phyloP scores from a whole-genome alignment of 257 asterid species.

The Scutellaria barbata region DNA sequence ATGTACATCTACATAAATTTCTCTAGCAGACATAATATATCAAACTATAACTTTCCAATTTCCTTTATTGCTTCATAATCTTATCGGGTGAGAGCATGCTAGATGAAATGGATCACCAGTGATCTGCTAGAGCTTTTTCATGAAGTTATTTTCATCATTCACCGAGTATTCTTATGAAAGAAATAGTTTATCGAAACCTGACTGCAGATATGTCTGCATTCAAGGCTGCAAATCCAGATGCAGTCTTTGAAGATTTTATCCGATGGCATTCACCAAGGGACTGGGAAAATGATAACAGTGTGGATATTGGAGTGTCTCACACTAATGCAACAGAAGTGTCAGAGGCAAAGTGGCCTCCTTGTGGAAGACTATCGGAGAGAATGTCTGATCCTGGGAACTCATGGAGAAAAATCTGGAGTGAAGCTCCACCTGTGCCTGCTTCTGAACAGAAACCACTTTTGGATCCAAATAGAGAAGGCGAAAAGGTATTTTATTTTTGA shows the following conservation, averaged over 20 bases:
- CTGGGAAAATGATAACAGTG: constrained; percentile 68
- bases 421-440: constrained; percentile 66
- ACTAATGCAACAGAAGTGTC: constrained; percentile 32
- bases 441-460: constrained; percentile 87
- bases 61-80: constrained; percentile 1
- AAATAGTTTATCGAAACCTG: constrained; percentile 31
- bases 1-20: no score
- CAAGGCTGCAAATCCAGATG: constrained; percentile 94
- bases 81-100: constrained; percentile 9
- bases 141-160: constrained; percentile 1
- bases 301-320: constrained; percentile 47
- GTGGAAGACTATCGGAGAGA: constrained; percentile 85
- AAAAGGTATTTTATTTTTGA: constrained; percentile 62
- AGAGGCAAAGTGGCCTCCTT: constrained; percentile 79
- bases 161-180: constrained; percentile 21
- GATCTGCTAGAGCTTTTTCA: background rate
- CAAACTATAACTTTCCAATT: no score
- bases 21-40: no score
- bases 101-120: background rate
- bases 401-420: constrained; percentile 94
- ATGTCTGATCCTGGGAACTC: constrained; percentile 87
- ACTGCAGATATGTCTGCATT: constrained; percentile 91
- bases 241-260: constrained; percentile 94
- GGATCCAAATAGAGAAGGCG: constrained; percentile 96
- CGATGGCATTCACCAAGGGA: constrained; percentile 99